phyloP scores from a whole-genome alignment of 2,329 filamentous ascomycete species.

The Coniochaeta prunicola region DNA sequence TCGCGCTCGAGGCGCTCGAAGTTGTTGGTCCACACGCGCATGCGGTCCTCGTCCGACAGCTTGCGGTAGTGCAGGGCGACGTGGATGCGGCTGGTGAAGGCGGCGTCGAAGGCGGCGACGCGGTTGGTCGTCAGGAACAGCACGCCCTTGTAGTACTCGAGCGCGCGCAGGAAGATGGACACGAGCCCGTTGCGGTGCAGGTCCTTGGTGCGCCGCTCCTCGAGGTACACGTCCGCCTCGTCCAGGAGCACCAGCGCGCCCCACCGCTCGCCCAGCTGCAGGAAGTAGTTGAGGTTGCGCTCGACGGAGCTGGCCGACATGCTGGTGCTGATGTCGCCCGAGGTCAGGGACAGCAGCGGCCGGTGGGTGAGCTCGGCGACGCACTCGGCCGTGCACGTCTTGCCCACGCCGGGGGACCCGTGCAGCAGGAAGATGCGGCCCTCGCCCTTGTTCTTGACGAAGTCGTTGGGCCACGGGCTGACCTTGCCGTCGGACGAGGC shows the following conservation, averaged over 20 bases:
- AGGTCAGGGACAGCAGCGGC: slow-evolving; percentile 43
- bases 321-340: slow-evolving; percentile 37
- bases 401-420: slow-evolving; percentile 47
- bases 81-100: slow-evolving; percentile 42
- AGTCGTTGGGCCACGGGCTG: slow-evolving; percentile 37
- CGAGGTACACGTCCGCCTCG: slow-evolving; percentile 55
- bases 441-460: slow-evolving; percentile 42
- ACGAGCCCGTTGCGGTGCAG: slow-evolving; percentile 40
- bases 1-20: slow-evolving; percentile 38
- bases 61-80: slow-evolving; percentile 38
- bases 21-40: slow-evolving; percentile 36
- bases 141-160: slow-evolving; percentile 44
- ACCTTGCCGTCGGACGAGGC: slow-evolving; percentile 30
- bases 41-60: slow-evolving; percentile 32
- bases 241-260: slow-evolving; percentile 48
- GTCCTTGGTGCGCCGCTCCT: slow-evolving; percentile 36
- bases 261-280: slow-evolving; percentile 40
- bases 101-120: slow-evolving; percentile 37
- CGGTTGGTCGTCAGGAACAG: slow-evolving; percentile 45
- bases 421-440: slow-evolving; percentile 44
- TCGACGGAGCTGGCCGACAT: slow-evolving; percentile 27
- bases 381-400: slow-evolving; percentile 50
- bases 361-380: slow-evolving; percentile 42
- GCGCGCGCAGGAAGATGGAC: slow-evolving; percentile 39
- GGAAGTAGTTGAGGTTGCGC: slow-evolving; percentile 36